Conservation (phyloP, 306 rosid genomes). For the Gynostemma pentaphyllum region DNA sequence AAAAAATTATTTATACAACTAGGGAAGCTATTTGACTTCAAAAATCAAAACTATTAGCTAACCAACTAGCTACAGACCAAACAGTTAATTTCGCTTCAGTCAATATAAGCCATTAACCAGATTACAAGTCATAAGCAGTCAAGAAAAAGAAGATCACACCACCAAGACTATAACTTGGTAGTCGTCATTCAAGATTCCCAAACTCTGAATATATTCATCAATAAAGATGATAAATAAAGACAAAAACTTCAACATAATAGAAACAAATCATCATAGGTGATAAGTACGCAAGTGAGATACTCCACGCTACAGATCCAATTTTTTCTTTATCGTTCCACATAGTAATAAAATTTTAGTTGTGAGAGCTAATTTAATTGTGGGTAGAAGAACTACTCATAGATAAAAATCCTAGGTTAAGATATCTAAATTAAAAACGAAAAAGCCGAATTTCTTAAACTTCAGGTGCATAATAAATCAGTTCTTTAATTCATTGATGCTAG, state of each 20-base stretch:
- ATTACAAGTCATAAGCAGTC: too few relatives aligned
- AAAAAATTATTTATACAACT: too few relatives aligned
- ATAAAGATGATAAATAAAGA: neutral
- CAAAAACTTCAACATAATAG: neutral
- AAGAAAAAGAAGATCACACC: too few relatives aligned
- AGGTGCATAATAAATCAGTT: neutral
- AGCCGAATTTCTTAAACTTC: neutral
- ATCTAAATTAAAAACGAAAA: neutral
- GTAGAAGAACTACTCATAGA: neutral
- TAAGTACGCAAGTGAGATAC: neutral
- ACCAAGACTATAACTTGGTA: neutral
- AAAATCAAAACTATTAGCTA: too few relatives aligned
- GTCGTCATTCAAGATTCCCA: neutral
- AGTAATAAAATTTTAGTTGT: neutral
- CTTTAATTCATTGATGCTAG: neutral
- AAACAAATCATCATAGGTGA: neutral
- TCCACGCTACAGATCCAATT: neutral
- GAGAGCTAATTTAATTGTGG: neutral
- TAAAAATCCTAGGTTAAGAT: neutral
- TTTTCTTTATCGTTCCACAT: neutral
- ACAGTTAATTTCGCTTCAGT: too few relatives aligned
- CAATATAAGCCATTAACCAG: too few relatives aligned
- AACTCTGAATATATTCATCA: neutral
- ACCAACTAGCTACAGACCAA: too few relatives aligned
- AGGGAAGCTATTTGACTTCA: too few relatives aligned